Conservation (phyloP, 306 rosid species). For the Cucurbita argyrosperma region DNA sequence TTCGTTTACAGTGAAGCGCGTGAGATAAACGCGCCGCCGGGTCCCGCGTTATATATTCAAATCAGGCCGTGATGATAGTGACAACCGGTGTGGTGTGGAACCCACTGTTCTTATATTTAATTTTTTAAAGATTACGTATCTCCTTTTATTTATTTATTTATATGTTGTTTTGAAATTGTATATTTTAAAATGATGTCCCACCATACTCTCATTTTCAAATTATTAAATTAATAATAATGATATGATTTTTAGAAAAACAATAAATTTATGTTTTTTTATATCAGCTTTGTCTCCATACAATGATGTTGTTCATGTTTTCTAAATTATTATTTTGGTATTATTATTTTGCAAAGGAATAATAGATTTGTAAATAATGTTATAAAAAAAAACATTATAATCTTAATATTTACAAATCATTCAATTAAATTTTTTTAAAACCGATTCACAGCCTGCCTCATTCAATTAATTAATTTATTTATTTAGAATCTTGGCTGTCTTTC, state of each 20-base stretch:
- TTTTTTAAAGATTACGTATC: conserved; percentile 4
- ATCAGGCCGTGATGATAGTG: conserved; percentile 1
- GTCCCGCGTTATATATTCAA: conserved; percentile 5
- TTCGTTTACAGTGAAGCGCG: not conserved
- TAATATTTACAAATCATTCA: not conserved
- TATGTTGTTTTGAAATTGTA: not conserved
- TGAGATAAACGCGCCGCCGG: not conserved
- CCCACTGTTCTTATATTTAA: not conserved
- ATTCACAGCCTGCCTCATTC: not conserved
- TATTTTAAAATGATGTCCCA: not conserved
- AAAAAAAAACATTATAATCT: not conserved
- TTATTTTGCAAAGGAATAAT: not conserved
- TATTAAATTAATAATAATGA: not conserved
- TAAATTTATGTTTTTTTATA: not conserved
- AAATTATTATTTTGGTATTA: not conserved
- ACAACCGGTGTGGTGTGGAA: not conserved
- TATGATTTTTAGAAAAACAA: not conserved
- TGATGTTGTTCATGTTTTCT: not conserved
- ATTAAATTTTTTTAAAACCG: not conserved
- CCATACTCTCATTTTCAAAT: not conserved
- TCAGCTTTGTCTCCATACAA: not conserved
- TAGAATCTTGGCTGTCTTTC: not conserved
- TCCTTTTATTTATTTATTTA: not conserved
- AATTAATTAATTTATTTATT: not conserved
- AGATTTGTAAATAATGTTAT: not conserved